Conservation (phyloP, 495 filamentous ascomycete species). For the Penicillium cinerascens region DNA sequence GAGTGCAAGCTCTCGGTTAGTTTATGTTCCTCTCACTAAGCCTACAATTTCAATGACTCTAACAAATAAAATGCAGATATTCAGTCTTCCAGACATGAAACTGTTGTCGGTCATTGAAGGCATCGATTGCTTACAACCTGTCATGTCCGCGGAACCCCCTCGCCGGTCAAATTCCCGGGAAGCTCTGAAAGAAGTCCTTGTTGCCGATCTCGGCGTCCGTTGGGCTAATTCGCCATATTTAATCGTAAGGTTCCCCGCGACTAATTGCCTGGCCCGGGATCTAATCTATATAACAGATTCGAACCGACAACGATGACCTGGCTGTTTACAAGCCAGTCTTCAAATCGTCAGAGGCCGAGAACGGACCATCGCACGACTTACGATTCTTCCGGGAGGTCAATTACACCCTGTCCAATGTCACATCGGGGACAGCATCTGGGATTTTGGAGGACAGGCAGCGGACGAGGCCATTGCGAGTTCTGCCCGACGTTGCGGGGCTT, state of each 20-base stretch:
- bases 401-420: constrained; percentile 50
- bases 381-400: constrained; percentile 76
- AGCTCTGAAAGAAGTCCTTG: constrained; percentile 67
- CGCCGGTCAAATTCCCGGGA: constrained; percentile 69
- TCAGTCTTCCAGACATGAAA: constrained; percentile 36
- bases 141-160: constrained; percentile 68
- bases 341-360: constrained; percentile 21
- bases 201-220: constrained; percentile 79
- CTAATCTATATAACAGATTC: constrained; percentile 50
- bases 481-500: constrained; percentile 68
- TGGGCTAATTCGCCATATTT: constrained; percentile 69
- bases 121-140: constrained; percentile 71
- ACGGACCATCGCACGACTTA: constrained; percentile 42
- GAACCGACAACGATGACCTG: constrained; percentile 74
- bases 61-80: constrained; percentile 30
- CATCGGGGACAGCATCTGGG: constrained; percentile 25
- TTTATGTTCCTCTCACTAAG: background rate
- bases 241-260: constrained; percentile 53
- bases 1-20: constrained; percentile 72
- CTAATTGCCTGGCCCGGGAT: background rate
- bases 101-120: constrained; percentile 51
- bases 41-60: background rate
- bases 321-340: constrained; percentile 82
- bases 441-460: constrained; percentile 38
- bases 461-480: constrained; percentile 52